Conservation (phyloP, 768 basidiomycete genomes). For the Pisolithus marmoratus region DNA sequence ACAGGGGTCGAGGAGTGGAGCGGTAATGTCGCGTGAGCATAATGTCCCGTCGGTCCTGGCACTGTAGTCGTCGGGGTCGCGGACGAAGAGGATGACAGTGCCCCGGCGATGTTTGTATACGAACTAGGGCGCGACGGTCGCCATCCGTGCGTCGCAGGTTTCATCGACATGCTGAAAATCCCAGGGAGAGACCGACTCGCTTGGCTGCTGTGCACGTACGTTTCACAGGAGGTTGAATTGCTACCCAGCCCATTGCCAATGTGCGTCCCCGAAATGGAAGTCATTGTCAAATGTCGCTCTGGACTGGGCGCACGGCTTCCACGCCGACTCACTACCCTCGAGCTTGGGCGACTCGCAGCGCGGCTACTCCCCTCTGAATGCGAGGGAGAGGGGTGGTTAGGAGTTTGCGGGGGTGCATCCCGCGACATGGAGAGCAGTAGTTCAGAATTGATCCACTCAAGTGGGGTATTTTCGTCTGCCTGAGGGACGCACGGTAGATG, state of each 20-base stretch:
- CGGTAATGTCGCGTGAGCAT: slow-evolving; percentile 10
- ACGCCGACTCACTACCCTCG: slow-evolving; percentile 28
- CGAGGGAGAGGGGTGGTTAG: slow-evolving; percentile 10
- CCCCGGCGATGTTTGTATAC: slow-evolving; percentile 24
- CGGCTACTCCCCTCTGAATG: slow-evolving; percentile 22
- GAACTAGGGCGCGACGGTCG: slow-evolving; percentile 34
- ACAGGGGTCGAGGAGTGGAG: background rate
- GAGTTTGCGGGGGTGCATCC: slow-evolving; percentile 22
- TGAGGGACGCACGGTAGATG: slow-evolving; percentile 39
- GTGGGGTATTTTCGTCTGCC: slow-evolving; percentile 39
- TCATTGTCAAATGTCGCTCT: slow-evolving; percentile 32
- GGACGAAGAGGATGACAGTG: slow-evolving; percentile 7
- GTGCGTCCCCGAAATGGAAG: slow-evolving; percentile 9
- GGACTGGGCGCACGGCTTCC: slow-evolving; percentile 54
- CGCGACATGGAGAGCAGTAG: slow-evolving; percentile 61
- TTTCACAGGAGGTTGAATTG: slow-evolving; percentile 30
- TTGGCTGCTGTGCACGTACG: slow-evolving; percentile 46
- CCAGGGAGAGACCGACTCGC: slow-evolving; percentile 48
- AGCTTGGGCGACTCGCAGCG: slow-evolving; percentile 23
- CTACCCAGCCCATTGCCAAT: background rate
- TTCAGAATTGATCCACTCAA: slow-evolving; percentile 85
- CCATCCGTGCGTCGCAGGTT: slow-evolving; percentile 46
- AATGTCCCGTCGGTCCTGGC: slow-evolving; percentile 5
- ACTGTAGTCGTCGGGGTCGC: background rate
- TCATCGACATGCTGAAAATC: slow-evolving; percentile 57